These are phyloP conservation scores for Coffea eugenioides DNA, from an alignment of 257 asterid genomes.

Conservation along the genomic window DNA sequence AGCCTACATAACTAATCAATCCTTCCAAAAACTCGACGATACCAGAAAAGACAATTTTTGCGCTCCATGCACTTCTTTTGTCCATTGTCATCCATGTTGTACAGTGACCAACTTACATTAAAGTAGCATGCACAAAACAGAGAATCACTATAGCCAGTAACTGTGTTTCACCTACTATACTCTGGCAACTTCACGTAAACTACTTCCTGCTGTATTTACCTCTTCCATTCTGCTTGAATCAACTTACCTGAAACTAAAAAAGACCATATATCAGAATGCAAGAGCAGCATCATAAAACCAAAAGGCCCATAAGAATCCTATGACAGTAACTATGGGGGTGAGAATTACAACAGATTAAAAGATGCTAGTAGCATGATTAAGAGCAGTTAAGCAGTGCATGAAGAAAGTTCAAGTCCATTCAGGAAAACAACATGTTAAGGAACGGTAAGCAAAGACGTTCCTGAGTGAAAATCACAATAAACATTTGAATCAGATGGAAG, in stretches of 20 bases:
- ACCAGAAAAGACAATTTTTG: neutral
- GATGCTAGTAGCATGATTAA: neutral
- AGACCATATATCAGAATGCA: neutral
- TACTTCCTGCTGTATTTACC: constrained; percentile 20
- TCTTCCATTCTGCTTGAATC: constrained; percentile 37
- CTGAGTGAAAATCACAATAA: neutral
- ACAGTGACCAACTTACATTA: constrained; percentile 4
- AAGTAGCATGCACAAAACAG: constrained; percentile 16
- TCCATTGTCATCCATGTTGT: constrained; percentile 5
- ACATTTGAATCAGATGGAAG: neutral
- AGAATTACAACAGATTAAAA: neutral
- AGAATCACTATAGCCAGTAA: constrained; percentile 18
- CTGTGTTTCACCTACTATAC: neutral
- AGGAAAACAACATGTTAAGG: neutral
- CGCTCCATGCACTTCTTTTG: constrained; percentile 3
- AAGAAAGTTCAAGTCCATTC: neutral
- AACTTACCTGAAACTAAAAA: constrained; percentile 27
- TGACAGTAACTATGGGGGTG: neutral
- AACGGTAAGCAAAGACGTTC: neutral
- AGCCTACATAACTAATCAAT: neutral
- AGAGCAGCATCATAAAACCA: neutral
- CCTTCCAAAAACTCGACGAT: neutral
- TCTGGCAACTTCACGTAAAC: neutral
- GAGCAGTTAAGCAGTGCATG: neutral
- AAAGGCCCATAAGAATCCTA: neutral